phyloP scores from a whole-genome alignment of 768 basidiomycete species.

The Phylloporus rhodoxanthus region DNA sequence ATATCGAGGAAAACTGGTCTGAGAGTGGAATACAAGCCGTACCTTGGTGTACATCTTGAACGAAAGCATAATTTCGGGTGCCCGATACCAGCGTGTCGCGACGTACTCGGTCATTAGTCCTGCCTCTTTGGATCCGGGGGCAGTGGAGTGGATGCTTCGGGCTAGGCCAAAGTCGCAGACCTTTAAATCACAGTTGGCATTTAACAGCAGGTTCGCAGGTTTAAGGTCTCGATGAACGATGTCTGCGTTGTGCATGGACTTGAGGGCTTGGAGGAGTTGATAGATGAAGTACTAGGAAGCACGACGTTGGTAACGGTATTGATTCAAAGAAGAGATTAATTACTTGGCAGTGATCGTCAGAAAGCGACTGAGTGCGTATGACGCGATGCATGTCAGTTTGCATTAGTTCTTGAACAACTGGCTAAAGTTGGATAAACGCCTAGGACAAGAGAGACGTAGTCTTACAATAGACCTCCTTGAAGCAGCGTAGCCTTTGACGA shows the following conservation, averaged over 20 bases:
- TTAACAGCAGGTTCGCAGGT: conserved; percentile 82
- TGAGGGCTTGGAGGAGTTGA: conserved; percentile 80
- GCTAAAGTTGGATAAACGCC: conserved; percentile 4
- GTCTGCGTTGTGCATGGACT: conserved; percentile 84
- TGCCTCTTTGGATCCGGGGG: conserved; percentile 52
- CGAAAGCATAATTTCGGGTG: conserved; percentile 91
- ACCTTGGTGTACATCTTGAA: conserved; percentile 87
- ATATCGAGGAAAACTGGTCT: conserved; percentile 4
- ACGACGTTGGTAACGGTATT: not conserved
- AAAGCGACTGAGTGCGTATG: conserved; percentile 83
- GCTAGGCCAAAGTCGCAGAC: conserved; percentile 88
- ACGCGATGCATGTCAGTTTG: conserved; percentile 89
- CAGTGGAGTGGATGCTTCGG: conserved; percentile 51
- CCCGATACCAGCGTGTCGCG: conserved; percentile 89
- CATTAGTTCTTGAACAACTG: conserved; percentile 84
- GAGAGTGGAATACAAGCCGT: conserved; percentile 3
- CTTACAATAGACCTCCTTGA: conserved; percentile 85
- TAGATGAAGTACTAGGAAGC: conserved; percentile 66
- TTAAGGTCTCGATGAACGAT: conserved; percentile 77
- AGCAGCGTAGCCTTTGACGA: conserved; percentile 78
- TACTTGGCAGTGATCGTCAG: conserved; percentile 86
- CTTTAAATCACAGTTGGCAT: conserved; percentile 86
- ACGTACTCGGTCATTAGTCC: conserved; percentile 82
- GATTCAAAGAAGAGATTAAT: conserved; percentile 7
- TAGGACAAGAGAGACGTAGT: not conserved